Conservation (phyloP, 2,329 filamentous ascomycete species). For the Tolypocladium cylindrosporum region DNA sequence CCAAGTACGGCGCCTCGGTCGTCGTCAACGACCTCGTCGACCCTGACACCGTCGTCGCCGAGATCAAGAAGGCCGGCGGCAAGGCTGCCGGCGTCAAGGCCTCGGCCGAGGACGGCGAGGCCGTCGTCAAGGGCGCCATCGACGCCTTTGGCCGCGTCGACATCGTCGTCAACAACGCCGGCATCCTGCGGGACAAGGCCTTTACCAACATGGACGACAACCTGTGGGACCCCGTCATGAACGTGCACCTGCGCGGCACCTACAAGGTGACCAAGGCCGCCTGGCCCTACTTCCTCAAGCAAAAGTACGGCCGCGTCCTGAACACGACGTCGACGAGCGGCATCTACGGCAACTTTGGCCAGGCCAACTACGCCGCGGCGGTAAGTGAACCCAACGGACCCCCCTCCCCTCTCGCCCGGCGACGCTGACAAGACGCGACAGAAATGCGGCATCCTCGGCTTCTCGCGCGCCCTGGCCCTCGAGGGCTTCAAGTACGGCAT, state of each 20-base stretch:
- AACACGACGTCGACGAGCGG: constrained; percentile 96
- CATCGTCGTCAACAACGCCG: constrained; percentile 95
- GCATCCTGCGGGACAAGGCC: constrained; percentile 95
- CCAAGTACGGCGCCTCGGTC: constrained; percentile 71
- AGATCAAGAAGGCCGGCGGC: constrained; percentile 84
- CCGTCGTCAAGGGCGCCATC: constrained; percentile 84
- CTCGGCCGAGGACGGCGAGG: constrained; percentile 84
- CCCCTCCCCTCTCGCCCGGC: too few species aligned
- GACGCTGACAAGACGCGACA: constrained; percentile 17
- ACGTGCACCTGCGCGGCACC: constrained; percentile 86
- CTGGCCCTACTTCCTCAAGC: constrained; percentile 95
- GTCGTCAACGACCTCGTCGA: constrained; percentile 95
- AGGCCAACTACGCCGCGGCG: constrained; percentile 92
- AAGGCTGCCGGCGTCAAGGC: constrained; percentile 90
- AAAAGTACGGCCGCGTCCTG: constrained; percentile 94
- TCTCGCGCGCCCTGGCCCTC: constrained; percentile 84
- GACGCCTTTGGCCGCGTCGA: constrained; percentile 90
- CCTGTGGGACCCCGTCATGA: constrained; percentile 84
- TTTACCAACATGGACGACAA: constrained; percentile 96
- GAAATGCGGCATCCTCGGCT: constrained; percentile 89
- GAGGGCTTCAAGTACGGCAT: constrained; percentile 98
- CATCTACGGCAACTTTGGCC: constrained; percentile 98
- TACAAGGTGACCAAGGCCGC: constrained; percentile 97
- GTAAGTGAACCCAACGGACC: constrained; percentile 29
- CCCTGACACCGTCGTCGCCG: constrained; percentile 80